Conservation (phyloP, 169 alveolate species). For the Eimeria praecox region DNA sequence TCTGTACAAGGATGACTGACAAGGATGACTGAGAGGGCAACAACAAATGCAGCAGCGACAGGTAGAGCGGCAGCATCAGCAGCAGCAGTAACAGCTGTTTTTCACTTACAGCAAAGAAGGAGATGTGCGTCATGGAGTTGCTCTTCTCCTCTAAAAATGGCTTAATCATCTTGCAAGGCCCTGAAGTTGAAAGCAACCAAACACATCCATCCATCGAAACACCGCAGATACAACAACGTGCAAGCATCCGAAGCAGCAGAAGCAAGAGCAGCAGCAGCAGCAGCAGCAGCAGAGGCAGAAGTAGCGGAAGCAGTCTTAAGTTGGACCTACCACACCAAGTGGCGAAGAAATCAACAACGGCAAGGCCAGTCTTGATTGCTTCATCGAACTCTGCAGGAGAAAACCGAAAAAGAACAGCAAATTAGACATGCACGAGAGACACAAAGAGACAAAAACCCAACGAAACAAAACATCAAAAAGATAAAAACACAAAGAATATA, state of each 20-base stretch:
- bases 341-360: constrained; percentile 79
- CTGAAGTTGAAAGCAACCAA: background rate
- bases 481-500: too few relatives aligned
- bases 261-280: constrained; percentile 8
- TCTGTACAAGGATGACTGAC: too few relatives aligned
- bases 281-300: background rate
- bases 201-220: background rate
- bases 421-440: background rate
- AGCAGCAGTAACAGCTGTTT: background rate
- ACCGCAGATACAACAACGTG: background rate
- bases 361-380: constrained; percentile 45
- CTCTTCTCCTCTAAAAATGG: constrained; percentile 62
- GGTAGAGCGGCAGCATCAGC: background rate
- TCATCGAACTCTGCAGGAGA: constrained; percentile 61
- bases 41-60: background rate
- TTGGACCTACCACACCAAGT: constrained; percentile 81
- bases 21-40: background rate
- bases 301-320: background rate
- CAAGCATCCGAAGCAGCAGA: background rate
- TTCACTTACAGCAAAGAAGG: background rate
- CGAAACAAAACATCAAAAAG: background rate
- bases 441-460: background rate
- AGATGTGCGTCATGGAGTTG: constrained; percentile 27
- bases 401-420: background rate
- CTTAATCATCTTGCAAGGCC: constrained; percentile 76